A percentile compares a stretch with the other conserved stretches of the same genome.
Evolutionary conservation across 169 alveolate genomes (phyloP).

Genomic region (Plasmodium malariae): DNA sequence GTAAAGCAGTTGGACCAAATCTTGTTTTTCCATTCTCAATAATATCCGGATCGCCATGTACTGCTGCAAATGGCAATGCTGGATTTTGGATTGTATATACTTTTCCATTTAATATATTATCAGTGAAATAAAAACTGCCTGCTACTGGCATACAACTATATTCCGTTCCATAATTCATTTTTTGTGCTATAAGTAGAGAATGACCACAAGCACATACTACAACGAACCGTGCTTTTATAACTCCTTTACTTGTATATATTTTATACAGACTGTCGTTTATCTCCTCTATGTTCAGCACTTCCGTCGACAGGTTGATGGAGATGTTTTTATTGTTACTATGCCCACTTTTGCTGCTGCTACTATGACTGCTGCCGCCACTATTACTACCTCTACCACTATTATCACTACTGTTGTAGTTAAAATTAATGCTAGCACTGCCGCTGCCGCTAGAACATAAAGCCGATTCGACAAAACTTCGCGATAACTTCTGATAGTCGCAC

Average conservation of each 20-base stretch:
- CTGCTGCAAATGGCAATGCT: slow-evolving; percentile 89
- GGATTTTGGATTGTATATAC: slow-evolving; percentile 92
- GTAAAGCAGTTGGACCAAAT: slow-evolving; percentile 91
- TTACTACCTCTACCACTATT: neutral
- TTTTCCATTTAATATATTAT: slow-evolving; percentile 85
- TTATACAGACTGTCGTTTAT: slow-evolving; percentile 64
- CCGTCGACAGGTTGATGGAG: slow-evolving; percentile 80
- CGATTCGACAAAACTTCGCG: slow-evolving; percentile 82
- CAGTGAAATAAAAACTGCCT: slow-evolving; percentile 89
- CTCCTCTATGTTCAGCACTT: slow-evolving; percentile 80
- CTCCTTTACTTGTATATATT: slow-evolving; percentile 82
- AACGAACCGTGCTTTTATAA: slow-evolving; percentile 82
- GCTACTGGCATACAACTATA: slow-evolving; percentile 91
- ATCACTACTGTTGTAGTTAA: neutral
- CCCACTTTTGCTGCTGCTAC: neutral
- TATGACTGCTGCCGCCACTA: neutral
- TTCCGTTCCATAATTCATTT: slow-evolving; percentile 88
- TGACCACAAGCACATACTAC: slow-evolving; percentile 91
- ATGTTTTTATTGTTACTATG: slow-evolving; percentile 47
- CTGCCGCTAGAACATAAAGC: slow-evolving; percentile 42
- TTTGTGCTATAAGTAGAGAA: slow-evolving; percentile 88
- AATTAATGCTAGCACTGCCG: neutral
- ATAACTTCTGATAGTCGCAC: slow-evolving; percentile 82
- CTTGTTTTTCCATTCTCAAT: slow-evolving; percentile 84
- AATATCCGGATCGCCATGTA: slow-evolving; percentile 92